A percentile compares a stretch with the other conserved stretches of the same genome.
These are phyloP conservation scores for Ganoderma boninense DNA, from an alignment of 1,284 basidiomycete species.

Conservation along the genomic window DNA sequence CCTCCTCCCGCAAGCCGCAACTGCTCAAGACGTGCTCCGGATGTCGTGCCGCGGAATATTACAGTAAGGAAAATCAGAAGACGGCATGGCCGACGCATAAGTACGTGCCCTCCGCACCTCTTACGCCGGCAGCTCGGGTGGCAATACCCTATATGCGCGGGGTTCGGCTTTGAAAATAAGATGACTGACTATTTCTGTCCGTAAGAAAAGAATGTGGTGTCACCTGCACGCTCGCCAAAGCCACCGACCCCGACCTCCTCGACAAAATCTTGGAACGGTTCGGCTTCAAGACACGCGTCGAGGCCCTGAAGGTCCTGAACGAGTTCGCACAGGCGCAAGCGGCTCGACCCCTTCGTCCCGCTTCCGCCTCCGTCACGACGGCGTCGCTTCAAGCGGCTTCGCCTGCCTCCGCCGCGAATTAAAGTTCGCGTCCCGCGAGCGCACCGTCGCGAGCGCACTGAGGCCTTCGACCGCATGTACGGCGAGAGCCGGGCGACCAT, in stretches of 20 bases:
- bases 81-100: slow-evolving; percentile 1
- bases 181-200: not conserved
- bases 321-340: not conserved
- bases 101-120: not conserved
- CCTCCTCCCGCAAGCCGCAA: no score
- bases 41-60: slow-evolving; percentile 1
- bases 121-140: not conserved
- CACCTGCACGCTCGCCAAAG: not conserved
- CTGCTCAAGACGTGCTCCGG: not conserved
- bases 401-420: no score
- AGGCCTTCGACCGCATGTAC: not conserved
- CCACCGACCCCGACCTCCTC: not conserved
- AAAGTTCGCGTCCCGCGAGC: no score
- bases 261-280: not conserved
- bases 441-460: not conserved
- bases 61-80: slow-evolving; percentile 16
- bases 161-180: not conserved
- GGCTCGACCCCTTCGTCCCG: not conserved
- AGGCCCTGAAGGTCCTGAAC: not conserved
- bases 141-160: not conserved
- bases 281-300: not conserved
- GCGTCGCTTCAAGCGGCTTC: no score
- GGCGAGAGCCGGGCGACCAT: not conserved
- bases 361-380: not conserved
- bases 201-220: not conserved